Conservation (phyloP, 2,329 filamentous ascomycete genomes). For the Zymoseptoria ardabiliae region DNA sequence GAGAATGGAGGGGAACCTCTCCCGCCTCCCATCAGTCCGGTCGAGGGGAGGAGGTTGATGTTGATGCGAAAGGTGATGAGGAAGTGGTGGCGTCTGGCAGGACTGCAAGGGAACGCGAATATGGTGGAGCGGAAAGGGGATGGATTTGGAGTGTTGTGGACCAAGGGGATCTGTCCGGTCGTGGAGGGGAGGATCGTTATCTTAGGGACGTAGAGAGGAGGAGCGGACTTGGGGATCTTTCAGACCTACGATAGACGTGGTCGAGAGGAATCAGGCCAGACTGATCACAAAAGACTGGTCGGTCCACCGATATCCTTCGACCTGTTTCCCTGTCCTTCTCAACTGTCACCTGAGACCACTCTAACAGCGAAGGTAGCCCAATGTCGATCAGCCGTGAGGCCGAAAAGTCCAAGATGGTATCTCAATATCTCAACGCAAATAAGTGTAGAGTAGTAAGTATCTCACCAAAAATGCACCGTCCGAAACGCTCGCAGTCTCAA, state of each 20-base stretch:
- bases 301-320: too few relatives aligned
- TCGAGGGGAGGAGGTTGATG: constrained; percentile 47
- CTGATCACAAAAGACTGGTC: background rate
- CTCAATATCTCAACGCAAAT: background rate
- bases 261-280: background rate
- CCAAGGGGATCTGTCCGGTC: constrained; percentile 67
- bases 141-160: constrained; percentile 63
- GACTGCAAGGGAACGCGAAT: constrained; percentile 46
- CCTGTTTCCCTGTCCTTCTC: too few relatives aligned
- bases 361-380: too few relatives aligned
- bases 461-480: background rate
- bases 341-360: too few relatives aligned
- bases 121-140: constrained; percentile 51
- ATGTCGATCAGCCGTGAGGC: too few relatives aligned
- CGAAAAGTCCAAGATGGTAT: too few relatives aligned
- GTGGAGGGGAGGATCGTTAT: constrained; percentile 65
- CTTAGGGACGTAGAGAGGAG: background rate
- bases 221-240: background rate
- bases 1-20: constrained; percentile 32
- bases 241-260: background rate
- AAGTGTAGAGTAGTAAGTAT: too few relatives aligned
- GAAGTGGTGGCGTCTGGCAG: constrained; percentile 66
- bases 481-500: background rate
- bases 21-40: constrained; percentile 25
- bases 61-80: constrained; percentile 61